These are phyloP conservation scores for Heliocybe sulcata DNA, from an alignment of 1,284 basidiomycete species.

Conservation along the genomic window DNA sequence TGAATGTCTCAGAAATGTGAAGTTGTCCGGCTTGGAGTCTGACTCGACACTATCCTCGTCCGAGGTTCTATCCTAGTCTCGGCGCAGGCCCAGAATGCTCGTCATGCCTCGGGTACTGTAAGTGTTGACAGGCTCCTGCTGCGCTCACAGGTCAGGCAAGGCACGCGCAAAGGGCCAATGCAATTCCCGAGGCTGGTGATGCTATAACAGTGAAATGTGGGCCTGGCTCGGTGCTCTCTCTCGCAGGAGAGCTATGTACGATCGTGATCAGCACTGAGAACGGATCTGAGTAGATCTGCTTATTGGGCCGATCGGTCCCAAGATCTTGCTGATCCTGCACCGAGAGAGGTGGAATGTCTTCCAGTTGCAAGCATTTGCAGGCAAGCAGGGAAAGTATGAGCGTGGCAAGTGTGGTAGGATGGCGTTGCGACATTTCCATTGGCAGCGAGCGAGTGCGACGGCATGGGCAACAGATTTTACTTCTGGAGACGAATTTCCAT, in stretches of 20 bases:
- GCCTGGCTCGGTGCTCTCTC: too few species aligned
- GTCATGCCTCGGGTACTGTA: too few species aligned
- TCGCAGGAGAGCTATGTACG: background rate
- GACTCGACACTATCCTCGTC: too few species aligned
- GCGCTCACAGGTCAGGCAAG: background rate
- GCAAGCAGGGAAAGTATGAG: background rate
- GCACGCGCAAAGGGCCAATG: background rate
- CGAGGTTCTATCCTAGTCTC: too few species aligned
- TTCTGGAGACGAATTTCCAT: background rate
- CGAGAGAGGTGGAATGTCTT: background rate
- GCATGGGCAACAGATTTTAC: background rate
- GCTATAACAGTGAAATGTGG: too few species aligned
- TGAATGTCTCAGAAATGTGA: too few species aligned
- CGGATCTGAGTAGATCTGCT: background rate
- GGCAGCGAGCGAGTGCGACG: too few species aligned
- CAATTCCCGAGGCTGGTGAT: background rate
- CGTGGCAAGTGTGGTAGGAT: background rate
- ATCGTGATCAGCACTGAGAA: background rate
- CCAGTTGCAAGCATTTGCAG: background rate
- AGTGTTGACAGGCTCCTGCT: too few species aligned
- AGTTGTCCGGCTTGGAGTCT: too few species aligned
- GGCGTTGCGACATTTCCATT: background rate
- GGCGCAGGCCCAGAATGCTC: too few species aligned
- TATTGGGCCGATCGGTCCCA: background rate
- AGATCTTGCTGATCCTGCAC: background rate